Base-by-base conservation (phyloP, 2,329 filamentous ascomycete genomes). In the Talaromyces verruculosus region DNA sequence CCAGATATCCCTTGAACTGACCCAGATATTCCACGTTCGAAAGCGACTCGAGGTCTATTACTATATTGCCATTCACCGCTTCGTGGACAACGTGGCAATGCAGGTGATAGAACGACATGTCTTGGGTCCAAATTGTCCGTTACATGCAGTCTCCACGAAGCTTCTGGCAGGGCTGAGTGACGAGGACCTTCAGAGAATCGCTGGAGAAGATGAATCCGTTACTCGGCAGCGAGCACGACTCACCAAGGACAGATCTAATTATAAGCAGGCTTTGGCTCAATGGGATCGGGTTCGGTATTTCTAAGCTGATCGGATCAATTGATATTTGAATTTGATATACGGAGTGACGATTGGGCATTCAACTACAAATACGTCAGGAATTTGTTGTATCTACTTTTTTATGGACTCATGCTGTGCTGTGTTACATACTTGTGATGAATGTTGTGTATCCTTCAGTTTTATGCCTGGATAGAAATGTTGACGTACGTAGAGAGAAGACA, bases 41-140 rank as follows among this genome's bases (percentile, higher is more conserved):
- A 53, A 57, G 6, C 61, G 60, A 15, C 45, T 65, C 19, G 60
- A 68, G 6, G 11, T 61, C 19, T 69, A 69, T 28, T 68, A 69
- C 25, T 5, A 19, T 0, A 68, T 69, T 43, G 68, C 68, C 0
- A n/a, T 67, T 4, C 25, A 33, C 17, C 59, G 68, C 35, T 69
- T 69, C 28, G 51, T 69, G 2, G 68, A 69, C 25, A 69, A 69
- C 39, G 68, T 69, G 17, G 67, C 67, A 2, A 68, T 68, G 59
- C 68, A 69, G 28, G 61, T 63, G 47, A 19, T 63, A 6, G 61
- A 63, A 63, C 35, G 61, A 35, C 61, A 47, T 41, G 49, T 45
- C 37, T 45, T 63, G 5, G 61, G 61, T 35, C 49, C 61, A 11
- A 63, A 63, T 4, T 53, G 67, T 57, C 68, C 68, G 4, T 25